Conservation (phyloP, 768 basidiomycete genomes). For the Mycena epipterygia region DNA sequence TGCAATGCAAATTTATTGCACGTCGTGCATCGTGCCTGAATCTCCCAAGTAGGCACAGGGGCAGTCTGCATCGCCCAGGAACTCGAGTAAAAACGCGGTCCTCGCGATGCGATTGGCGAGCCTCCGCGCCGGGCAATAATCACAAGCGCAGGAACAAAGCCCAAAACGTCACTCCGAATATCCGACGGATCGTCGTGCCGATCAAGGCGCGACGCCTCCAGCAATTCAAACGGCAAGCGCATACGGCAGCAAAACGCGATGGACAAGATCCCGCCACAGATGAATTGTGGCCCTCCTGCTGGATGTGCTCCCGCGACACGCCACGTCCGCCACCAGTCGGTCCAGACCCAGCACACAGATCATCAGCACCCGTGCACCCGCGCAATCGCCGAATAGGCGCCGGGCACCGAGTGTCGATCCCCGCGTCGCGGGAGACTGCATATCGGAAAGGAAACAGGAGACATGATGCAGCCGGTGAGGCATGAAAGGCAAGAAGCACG, state of each 20-base stretch:
- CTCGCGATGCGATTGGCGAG: neutral
- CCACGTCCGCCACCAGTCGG: neutral
- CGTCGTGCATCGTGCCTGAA: neutral
- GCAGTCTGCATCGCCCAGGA: neutral
- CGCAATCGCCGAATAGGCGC: no score
- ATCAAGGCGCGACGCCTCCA: conserved; percentile 7
- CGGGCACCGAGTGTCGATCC: no score
- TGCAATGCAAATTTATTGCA: conserved; percentile 5
- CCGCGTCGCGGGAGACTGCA: no score
- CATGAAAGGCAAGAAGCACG: no score
- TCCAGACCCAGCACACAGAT: no score
- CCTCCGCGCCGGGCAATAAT: no score
- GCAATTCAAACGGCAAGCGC: neutral
- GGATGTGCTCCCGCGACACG: neutral
- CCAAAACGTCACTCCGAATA: neutral
- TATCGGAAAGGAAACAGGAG: no score
- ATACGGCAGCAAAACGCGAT: neutral
- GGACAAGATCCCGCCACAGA: neutral
- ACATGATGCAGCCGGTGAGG: no score
- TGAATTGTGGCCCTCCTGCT: neutral
- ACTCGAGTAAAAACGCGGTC: neutral
- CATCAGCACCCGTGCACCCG: no score
- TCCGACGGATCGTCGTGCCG: conserved; percentile 5
- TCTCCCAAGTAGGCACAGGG: neutral
- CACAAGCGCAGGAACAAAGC: no score